phyloP scores from a whole-genome alignment of 352 stramenopile genomes.

The Globisporangium iwayamae region DNA sequence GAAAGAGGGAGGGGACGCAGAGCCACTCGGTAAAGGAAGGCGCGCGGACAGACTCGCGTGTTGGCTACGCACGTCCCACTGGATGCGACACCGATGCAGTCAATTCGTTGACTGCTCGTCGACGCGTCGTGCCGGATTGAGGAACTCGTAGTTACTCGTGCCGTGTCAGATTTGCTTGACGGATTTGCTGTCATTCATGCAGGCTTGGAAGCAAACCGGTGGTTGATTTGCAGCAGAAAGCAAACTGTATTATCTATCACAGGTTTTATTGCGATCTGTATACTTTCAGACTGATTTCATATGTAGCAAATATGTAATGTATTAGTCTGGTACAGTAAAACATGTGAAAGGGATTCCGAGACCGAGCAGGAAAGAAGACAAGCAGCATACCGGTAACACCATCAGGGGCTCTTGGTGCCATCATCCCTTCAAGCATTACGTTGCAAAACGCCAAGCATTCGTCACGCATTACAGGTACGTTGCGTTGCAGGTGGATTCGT shows the following conservation, averaged over 20 bases:
- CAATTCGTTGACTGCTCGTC: not conserved
- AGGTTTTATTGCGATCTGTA: not conserved
- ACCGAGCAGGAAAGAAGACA: no score
- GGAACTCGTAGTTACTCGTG: not conserved
- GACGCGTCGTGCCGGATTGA: not conserved
- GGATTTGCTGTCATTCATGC: not conserved
- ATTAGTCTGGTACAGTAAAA: no score
- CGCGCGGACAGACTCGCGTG: not conserved
- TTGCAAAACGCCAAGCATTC: not conserved
- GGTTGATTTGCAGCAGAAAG: not conserved
- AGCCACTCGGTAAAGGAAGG: conserved; percentile 1
- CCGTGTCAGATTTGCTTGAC: not conserved
- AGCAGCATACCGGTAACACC: no score
- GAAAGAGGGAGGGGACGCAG: not conserved
- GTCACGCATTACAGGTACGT: not conserved
- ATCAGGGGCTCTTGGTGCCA: no score
- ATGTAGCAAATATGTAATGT: no score
- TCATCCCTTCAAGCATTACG: no score
- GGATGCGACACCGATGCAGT: not conserved
- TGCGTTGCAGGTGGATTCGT: not conserved
- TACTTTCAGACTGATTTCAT: no score
- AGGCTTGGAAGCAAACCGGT: not conserved
- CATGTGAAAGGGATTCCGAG: no score
- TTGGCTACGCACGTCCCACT: conserved; percentile 8
- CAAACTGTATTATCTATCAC: not conserved